Conservation (phyloP, 1,284 basidiomycete species). For the Neolentinus lepideus region DNA sequence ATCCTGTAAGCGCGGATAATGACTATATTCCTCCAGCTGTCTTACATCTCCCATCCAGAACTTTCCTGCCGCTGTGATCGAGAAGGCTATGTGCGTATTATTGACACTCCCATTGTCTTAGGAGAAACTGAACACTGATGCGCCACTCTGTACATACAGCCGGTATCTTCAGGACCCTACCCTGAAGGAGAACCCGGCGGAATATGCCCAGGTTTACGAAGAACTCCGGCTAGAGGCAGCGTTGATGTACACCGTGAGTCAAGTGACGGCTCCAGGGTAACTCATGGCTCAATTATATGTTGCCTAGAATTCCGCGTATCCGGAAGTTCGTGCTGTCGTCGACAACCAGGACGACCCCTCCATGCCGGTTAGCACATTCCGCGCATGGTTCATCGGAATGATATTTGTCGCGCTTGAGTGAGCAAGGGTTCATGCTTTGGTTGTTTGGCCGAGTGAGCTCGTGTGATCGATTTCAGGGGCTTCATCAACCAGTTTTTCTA, state of each 20-base stretch:
- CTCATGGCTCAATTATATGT: not conserved
- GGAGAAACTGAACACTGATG: not conserved
- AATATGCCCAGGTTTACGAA: not conserved
- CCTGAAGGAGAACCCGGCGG: not conserved
- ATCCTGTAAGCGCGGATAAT: not conserved
- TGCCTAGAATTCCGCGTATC: constrained; percentile 40
- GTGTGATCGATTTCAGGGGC: constrained; percentile 24
- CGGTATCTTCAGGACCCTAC: not conserved
- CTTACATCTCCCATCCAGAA: not conserved
- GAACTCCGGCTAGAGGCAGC: constrained; percentile 1
- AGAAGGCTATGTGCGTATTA: not conserved
- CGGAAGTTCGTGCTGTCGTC: constrained; percentile 60
- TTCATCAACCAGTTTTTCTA: constrained; percentile 40
- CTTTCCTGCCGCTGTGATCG: not conserved
- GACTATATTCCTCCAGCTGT: not conserved
- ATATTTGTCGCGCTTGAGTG: constrained; percentile 22
- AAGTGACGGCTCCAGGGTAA: not conserved
- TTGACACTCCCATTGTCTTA: not conserved
- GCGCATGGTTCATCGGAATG: constrained; percentile 50
- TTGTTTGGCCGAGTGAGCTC: not conserved
- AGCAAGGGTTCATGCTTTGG: not conserved
- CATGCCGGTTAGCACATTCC: constrained; percentile 52
- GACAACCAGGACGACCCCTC: constrained; percentile 56
- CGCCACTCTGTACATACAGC: not conserved
- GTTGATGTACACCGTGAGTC: constrained; percentile 5